Evolutionary conservation across 2,329 filamentous ascomycete genomes (phyloP).

Genomic region (Cladorrhinum sp.): DNA sequence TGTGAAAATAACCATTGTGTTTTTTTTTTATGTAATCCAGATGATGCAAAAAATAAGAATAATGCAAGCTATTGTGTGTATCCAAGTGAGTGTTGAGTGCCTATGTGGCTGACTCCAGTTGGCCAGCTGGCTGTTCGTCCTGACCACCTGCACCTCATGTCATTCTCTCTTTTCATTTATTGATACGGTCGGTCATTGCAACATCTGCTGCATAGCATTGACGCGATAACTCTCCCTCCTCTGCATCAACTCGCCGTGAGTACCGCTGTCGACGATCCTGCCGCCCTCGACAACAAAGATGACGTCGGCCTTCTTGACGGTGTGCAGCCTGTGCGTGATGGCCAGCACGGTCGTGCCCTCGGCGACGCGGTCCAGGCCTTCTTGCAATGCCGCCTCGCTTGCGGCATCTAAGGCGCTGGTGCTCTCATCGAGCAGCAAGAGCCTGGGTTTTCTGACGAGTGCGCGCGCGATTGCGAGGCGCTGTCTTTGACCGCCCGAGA

Average conservation of each 20-base stretch:
- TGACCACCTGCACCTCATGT: neutral
- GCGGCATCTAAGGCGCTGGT: slow-evolving; percentile 74
- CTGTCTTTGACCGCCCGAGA: slow-evolving; percentile 79
- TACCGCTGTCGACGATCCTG: slow-evolving; percentile 49
- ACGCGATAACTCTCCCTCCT: slow-evolving; percentile 51
- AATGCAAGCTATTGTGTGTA: too few relatives aligned
- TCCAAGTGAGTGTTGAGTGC: too few relatives aligned
- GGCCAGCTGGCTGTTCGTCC: too few relatives aligned
- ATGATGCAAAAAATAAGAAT: too few relatives aligned
- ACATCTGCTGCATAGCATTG: slow-evolving; percentile 52
- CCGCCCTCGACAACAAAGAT: slow-evolving; percentile 58
- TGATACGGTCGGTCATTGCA: slow-evolving; percentile 29
- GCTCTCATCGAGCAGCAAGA: slow-evolving; percentile 78
- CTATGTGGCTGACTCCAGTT: too few relatives aligned
- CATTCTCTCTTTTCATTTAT: neutral
- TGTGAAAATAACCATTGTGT: too few relatives aligned
- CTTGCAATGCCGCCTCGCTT: slow-evolving; percentile 63
- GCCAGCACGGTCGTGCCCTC: slow-evolving; percentile 55
- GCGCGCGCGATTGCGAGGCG: slow-evolving; percentile 75
- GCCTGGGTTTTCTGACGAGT: slow-evolving; percentile 65
- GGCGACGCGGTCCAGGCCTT: slow-evolving; percentile 56
- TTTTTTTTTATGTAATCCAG: neutral
- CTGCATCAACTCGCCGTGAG: slow-evolving; percentile 53
- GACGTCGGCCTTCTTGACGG: slow-evolving; percentile 54
- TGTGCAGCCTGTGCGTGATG: slow-evolving; percentile 57